Base-by-base conservation (phyloP, 805 yeast species). In the Saccharomycopsis olivae region DNA sequence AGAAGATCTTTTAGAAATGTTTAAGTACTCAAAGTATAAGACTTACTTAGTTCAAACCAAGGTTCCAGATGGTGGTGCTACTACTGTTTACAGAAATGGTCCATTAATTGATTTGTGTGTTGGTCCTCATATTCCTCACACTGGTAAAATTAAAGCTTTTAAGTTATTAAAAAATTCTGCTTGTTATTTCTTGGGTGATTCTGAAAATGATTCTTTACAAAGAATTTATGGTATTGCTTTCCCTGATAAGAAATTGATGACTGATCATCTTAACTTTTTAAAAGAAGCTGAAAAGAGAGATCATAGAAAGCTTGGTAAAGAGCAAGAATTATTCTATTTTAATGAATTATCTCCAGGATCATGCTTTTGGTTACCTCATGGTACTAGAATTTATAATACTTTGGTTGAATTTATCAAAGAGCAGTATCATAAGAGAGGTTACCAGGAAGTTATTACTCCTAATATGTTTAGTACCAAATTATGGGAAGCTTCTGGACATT, bases 401-500 rank as follows among this genome's bases (percentile, higher is more conserved):
- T 69, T 92, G 61, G 76, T 78, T 52, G 87, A 83, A 24, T 63
- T 86, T 62, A 59, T 92, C 65, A 76, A 89, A 65, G 58, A 62
- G 40, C 95, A 92, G 67, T 92, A 92, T 66, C 78, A 81, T 57
- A 77, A 74, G 64, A 81, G 98, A 64, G 97, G 96, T 29, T 92
- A 83, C 62, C 96, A 92, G 49, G 99, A 92, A 68, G 98, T 92
- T 50, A 89, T 92, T 59, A 88, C 98, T 47, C 99, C 99, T 56
- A 92, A 92, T 69, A 92, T 92, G 97, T 92, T 75, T 75, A 89
- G 88, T 68, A 67, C 96, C 47, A 89, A 89, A 64, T 72, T 92
- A 55, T 92, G 99, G 99, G 95, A 89, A 68, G 83, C 92, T 41
- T 88, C 97, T 10, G 98, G 98, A 51, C 98, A 92, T 64, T 92